Evolutionary conservation across 2,329 filamentous ascomycete genomes (phyloP).

Genomic region (Colletotrichum musae): DNA sequence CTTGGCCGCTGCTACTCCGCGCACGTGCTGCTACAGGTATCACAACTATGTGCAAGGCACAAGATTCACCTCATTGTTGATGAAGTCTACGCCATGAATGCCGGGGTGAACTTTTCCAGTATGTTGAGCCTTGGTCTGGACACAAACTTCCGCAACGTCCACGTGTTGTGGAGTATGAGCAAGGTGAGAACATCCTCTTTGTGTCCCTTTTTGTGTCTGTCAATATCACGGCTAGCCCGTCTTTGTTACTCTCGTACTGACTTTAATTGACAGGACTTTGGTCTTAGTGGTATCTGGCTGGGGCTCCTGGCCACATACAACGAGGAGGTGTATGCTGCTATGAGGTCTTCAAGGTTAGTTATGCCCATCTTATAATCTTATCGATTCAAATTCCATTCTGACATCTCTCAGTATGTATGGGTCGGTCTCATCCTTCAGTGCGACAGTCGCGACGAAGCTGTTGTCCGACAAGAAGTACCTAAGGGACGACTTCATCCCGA

Average conservation of each 20-base stretch:
- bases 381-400: background rate
- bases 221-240: no score
- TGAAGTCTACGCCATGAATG: conserved; percentile 25
- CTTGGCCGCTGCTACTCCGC: conserved; percentile 27
- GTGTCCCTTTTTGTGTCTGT: background rate
- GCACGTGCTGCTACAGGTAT: conserved; percentile 17
- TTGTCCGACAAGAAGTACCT: conserved; percentile 30
- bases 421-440: conserved; percentile 8
- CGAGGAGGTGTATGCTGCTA: background rate
- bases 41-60: conserved; percentile 19
- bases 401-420: conserved; percentile 5
- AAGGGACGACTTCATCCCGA: conserved; percentile 6
- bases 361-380: no score
- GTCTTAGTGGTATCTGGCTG: background rate
- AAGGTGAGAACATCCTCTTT: conserved; percentile 8
- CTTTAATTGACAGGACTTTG: conserved; percentile 9
- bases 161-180: conserved; percentile 30
- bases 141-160: conserved; percentile 17
- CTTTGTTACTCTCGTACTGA: background rate
- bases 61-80: conserved; percentile 27
- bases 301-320: conserved; percentile 33
- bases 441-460: conserved; percentile 10
- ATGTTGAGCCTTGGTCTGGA: conserved; percentile 29
- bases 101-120: conserved; percentile 8
- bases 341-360: conserved; percentile 20